Percentiles rank a stretch among this genome's conserved stretches.
These are phyloP conservation scores for Penicillium samsonianum DNA, from an alignment of 495 filamentous ascomycete species.

Conservation along the genomic window DNA sequence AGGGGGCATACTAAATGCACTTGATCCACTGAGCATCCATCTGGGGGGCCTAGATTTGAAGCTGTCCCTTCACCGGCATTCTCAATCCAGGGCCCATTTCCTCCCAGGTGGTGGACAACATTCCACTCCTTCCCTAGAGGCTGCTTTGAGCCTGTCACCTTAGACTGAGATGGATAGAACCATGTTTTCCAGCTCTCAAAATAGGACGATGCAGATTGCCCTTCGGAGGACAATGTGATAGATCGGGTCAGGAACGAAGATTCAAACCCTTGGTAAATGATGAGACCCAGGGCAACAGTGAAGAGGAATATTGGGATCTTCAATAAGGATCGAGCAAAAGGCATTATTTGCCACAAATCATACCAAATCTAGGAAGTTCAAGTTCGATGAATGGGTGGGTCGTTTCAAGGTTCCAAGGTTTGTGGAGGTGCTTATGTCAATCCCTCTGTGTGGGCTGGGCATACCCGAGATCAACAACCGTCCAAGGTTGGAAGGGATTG, in stretches of 20 bases:
- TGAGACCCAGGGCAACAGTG: not conserved
- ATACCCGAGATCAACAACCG: no score
- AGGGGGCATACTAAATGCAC: slow-evolving; percentile 56
- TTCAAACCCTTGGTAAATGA: not conserved
- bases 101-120: slow-evolving; percentile 57
- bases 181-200: not conserved
- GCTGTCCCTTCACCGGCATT: slow-evolving; percentile 44
- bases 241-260: not conserved
- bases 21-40: slow-evolving; percentile 54
- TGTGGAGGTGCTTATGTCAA: not conserved
- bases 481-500: no score
- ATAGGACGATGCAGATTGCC: not conserved
- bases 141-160: not conserved
- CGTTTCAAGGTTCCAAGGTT: not conserved
- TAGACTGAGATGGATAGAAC: not conserved
- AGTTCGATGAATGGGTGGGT: not conserved
- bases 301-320: not conserved
- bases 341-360: not conserved
- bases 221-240: not conserved
- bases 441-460: not conserved
- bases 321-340: not conserved
- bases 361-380: not conserved
- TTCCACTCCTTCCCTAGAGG: slow-evolving; percentile 43
- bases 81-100: slow-evolving; percentile 61
- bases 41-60: slow-evolving; percentile 43